These are phyloP conservation scores for Peniophora sp. DNA, from an alignment of 1,284 basidiomycete genomes.

Conservation along the genomic window DNA sequence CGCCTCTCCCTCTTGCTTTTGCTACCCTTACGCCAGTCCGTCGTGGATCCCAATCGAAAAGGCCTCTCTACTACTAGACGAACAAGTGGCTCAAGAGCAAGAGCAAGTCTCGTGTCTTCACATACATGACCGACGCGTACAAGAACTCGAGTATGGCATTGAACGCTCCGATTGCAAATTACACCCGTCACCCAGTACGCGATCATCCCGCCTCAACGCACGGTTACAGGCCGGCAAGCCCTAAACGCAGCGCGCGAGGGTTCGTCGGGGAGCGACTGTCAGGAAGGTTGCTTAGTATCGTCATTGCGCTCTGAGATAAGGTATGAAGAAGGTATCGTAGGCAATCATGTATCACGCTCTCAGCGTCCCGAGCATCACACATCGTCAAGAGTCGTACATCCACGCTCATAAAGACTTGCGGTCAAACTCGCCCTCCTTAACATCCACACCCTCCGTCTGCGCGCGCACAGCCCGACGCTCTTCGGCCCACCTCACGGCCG, in stretches of 20 bases:
- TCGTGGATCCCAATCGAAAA: too few relatives aligned
- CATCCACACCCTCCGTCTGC: not conserved
- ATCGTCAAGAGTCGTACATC: not conserved
- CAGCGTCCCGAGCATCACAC: not conserved
- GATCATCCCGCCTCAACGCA: not conserved
- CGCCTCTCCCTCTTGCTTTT: too few relatives aligned
- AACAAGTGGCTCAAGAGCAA: too few relatives aligned
- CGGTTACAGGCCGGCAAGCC: conserved; percentile 2
- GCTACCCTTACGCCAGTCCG: too few relatives aligned
- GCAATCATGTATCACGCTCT: too few relatives aligned
- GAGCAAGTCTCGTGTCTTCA: too few relatives aligned
- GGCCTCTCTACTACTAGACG: too few relatives aligned
- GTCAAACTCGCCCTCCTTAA: conserved; percentile 1
- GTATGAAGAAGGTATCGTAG: not conserved
- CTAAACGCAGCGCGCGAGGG: not conserved
- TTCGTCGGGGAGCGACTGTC: not conserved
- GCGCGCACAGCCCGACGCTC: conserved; percentile 9
- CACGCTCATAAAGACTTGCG: not conserved
- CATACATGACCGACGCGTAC: too few relatives aligned
- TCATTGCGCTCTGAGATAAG: not conserved
- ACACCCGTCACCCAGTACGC: conserved; percentile 1
- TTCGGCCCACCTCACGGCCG: conserved; percentile 58
- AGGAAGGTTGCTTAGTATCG: not conserved
- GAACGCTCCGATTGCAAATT: conserved; percentile 5
- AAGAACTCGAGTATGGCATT: too few relatives aligned